Conservation (phyloP, 2,329 filamentous ascomycete species). For the Phaeoacremonium minimum region DNA sequence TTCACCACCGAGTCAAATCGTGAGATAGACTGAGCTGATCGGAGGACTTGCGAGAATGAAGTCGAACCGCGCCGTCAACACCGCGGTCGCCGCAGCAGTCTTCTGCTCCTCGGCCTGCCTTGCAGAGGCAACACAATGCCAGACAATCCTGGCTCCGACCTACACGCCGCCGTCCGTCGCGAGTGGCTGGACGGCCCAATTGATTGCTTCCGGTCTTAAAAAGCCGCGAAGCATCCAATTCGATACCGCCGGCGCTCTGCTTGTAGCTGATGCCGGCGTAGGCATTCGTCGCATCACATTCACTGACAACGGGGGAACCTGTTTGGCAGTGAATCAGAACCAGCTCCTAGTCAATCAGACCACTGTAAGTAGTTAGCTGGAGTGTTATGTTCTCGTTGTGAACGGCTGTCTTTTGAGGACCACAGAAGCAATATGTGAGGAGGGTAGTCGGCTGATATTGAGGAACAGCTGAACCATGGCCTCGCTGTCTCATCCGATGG, state of each 20-base stretch:
- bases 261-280: constrained; percentile 37
- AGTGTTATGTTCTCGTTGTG: too few species aligned
- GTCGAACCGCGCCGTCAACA: constrained; percentile 7
- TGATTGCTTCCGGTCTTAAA: constrained; percentile 34
- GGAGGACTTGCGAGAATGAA: constrained; percentile 10
- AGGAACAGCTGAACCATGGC: constrained; percentile 45
- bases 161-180: constrained; percentile 32
- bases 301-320: constrained; percentile 35
- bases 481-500: constrained; percentile 41
- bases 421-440: too few species aligned
- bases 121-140: constrained; percentile 21
- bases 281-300: constrained; percentile 37
- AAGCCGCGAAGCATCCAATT: constrained; percentile 40
- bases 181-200: constrained; percentile 36
- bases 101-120: constrained; percentile 7
- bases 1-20: too few species aligned
- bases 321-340: constrained; percentile 18
- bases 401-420: too few species aligned
- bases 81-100: constrained; percentile 9
- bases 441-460: too few species aligned
- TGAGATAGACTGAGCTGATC: too few species aligned
- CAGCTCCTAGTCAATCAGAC: constrained; percentile 24
- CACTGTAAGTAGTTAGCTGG: constrained; percentile 26
- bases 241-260: constrained; percentile 35
- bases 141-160: constrained; percentile 25